These are phyloP conservation scores for Clavispora phyllophila DNA, from an alignment of 805 yeast genomes.

Conservation along the genomic window DNA sequence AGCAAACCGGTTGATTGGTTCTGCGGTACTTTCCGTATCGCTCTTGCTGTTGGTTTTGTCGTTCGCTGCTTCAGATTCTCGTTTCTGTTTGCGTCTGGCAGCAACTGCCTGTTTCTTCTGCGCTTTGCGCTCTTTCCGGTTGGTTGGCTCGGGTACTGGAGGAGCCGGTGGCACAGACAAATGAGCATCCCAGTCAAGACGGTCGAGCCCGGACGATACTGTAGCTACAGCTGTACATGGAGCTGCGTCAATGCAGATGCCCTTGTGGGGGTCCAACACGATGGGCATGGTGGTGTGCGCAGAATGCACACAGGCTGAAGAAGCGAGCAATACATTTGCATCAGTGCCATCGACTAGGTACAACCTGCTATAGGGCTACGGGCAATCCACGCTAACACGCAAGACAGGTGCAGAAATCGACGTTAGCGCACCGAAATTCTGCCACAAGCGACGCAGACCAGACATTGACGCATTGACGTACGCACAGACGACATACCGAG, in stretches of 20 bases:
- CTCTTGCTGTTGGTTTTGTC: neutral
- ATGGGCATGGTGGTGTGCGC: conserved; percentile 7
- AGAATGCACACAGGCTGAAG: neutral
- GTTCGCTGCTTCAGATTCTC: neutral
- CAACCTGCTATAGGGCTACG: no score
- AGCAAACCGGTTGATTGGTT: conserved; percentile 4
- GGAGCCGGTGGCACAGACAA: neutral
- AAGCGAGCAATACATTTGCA: neutral
- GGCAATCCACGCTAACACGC: no score
- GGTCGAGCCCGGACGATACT: conserved; percentile 10
- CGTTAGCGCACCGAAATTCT: no score
- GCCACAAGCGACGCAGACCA: no score
- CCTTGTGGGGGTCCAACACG: conserved; percentile 15
- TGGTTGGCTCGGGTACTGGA: neutral
- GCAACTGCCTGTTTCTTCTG: conserved; percentile 2
- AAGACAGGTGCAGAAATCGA: no score
- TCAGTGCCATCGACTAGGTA: no score
- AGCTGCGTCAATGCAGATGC: conserved; percentile 11
- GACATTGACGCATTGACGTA: no score
- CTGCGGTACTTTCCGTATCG: neutral
- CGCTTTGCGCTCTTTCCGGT: conserved; percentile 7
- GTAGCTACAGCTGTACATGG: neutral
- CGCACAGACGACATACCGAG: no score
- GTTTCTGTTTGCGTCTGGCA: neutral
- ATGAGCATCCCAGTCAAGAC: conserved; percentile 9